These are phyloP conservation scores for Digitaria exilis DNA, from an alignment of 202 grass and related monocot species.

Conservation along the genomic window DNA sequence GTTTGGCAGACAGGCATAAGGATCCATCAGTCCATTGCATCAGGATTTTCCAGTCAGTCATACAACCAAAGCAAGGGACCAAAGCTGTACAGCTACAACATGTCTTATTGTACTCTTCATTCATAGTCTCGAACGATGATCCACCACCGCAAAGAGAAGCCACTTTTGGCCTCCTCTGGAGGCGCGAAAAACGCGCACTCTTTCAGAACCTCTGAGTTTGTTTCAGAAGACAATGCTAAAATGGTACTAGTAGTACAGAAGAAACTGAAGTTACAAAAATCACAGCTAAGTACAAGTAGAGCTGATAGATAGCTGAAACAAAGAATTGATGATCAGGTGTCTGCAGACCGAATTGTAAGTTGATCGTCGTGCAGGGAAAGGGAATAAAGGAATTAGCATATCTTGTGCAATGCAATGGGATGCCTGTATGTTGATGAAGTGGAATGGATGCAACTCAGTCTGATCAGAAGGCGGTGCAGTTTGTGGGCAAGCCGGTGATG, in stretches of 20 bases:
- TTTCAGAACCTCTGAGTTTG: not conserved
- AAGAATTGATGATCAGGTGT: slow-evolving; percentile 34
- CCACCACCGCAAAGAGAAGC: not conserved
- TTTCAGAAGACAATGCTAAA: slow-evolving; percentile 19
- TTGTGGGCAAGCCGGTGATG: slow-evolving; percentile 69
- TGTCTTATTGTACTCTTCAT: slow-evolving; percentile 1
- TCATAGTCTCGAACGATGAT: not conserved
- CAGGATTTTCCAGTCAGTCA: not conserved
- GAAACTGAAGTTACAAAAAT: not conserved
- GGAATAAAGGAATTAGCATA: not conserved
- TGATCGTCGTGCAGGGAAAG: not conserved
- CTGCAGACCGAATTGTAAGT: slow-evolving; percentile 2
- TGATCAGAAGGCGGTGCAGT: slow-evolving; percentile 64
- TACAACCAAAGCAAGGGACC: too few species aligned
- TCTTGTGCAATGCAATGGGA: not conserved
- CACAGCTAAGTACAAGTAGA: not conserved
- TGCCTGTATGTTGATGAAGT: not conserved
- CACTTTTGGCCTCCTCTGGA: slow-evolving; percentile 25
- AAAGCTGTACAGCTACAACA: not conserved
- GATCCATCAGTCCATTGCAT: not conserved
- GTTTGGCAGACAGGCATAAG: not conserved
- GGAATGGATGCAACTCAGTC: not conserved
- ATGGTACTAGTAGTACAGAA: slow-evolving; percentile 3
- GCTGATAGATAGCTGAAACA: not conserved
- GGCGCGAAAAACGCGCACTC: not conserved